Conservation (phyloP, 1,139 yeast genomes). For the Saccharomycopsis hybrid region DNA sequence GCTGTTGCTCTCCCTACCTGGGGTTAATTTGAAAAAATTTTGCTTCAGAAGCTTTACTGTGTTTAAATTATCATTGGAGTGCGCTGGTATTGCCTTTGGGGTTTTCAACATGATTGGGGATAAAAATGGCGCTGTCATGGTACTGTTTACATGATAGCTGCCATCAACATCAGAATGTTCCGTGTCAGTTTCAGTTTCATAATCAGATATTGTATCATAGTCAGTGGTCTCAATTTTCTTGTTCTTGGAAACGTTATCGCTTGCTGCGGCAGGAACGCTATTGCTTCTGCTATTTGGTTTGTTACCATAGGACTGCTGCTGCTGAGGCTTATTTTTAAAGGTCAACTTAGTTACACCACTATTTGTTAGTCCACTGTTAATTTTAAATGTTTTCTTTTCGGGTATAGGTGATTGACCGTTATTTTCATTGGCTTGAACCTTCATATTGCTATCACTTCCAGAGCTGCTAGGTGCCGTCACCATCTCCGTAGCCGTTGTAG, state of each 20-base stretch:
- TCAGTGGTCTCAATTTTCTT: neutral
- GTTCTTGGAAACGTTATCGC: neutral
- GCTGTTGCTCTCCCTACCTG: neutral
- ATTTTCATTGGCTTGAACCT: too few species aligned
- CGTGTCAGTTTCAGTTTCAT: slow-evolving; percentile 14
- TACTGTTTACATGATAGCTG: neutral
- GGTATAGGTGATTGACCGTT: neutral
- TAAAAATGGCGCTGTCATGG: neutral
- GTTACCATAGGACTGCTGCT: too few species aligned
- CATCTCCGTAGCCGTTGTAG: too few species aligned
- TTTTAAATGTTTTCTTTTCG: neutral
- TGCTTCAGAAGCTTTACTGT: slow-evolving; percentile 1
- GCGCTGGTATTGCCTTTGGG: neutral
- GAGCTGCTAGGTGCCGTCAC: too few species aligned
- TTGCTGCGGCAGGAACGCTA: too few species aligned
- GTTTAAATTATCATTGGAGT: slow-evolving; percentile 2
- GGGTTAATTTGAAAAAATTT: slow-evolving; percentile 3
- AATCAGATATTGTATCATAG: slow-evolving; percentile 9
- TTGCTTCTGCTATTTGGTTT: too few species aligned
- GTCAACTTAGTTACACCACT: neutral
- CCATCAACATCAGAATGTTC: slow-evolving; percentile 6
- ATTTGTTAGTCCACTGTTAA: neutral
- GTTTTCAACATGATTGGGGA: slow-evolving; percentile 1
- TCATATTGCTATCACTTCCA: too few species aligned
- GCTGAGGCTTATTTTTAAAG: neutral